These are phyloP conservation scores for Chalara sp. DNA, from an alignment of 2,329 filamentous ascomycete genomes.

Conservation along the genomic window DNA sequence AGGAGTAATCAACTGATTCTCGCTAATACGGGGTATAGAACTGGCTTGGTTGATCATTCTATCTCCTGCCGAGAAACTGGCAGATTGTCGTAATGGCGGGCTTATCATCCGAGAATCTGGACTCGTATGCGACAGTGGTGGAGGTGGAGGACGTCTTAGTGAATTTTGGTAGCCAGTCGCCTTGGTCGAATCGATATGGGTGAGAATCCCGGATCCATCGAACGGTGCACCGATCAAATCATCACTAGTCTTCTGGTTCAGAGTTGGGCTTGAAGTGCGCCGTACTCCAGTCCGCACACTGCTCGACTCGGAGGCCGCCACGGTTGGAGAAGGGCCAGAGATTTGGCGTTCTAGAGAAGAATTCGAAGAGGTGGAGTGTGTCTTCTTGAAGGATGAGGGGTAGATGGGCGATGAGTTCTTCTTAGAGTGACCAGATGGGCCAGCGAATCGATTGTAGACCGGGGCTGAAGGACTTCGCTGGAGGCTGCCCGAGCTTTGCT, in stretches of 20 bases:
- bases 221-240: slow-evolving; percentile 60
- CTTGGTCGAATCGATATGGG: slow-evolving; percentile 46
- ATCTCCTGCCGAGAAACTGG: slow-evolving; percentile 53
- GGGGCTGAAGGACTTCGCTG: slow-evolving; percentile 55
- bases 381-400: slow-evolving; percentile 37
- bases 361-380: slow-evolving; percentile 32
- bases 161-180: slow-evolving; percentile 27
- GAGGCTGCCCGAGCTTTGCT: slow-evolving; percentile 58
- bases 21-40: slow-evolving; percentile 29
- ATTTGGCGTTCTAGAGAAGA: slow-evolving; percentile 26
- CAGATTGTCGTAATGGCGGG: slow-evolving; percentile 57
- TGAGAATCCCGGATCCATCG: slow-evolving; percentile 55
- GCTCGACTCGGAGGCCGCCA: slow-evolving; percentile 20
- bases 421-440: slow-evolving; percentile 18
- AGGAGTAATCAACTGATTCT: slow-evolving; percentile 43
- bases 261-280: slow-evolving; percentile 30
- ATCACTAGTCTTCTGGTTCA: slow-evolving; percentile 43
- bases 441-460: slow-evolving; percentile 14
- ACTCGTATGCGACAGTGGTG: slow-evolving; percentile 42
- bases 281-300: slow-evolving; percentile 15
- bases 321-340: slow-evolving; percentile 23
- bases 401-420: slow-evolving; percentile 19
- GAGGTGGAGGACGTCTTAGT: slow-evolving; percentile 35
- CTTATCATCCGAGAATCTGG: slow-evolving; percentile 46
- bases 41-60: slow-evolving; percentile 40